These are phyloP conservation scores for Aureobasidium mangrovei DNA, from an alignment of 2,329 filamentous ascomycete species.

Conservation along the genomic window DNA sequence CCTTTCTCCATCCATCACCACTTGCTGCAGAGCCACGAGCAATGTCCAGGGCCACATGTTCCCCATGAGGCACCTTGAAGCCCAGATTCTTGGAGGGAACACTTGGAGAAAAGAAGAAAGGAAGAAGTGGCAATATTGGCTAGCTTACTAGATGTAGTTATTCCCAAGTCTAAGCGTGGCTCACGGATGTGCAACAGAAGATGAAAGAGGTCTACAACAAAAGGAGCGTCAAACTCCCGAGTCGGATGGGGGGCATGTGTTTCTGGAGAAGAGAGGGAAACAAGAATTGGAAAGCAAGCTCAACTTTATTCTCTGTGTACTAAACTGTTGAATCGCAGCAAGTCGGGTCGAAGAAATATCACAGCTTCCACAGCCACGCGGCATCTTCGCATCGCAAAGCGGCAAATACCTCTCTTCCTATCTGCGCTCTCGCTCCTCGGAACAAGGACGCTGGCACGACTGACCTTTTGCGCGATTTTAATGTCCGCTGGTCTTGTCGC, in stretches of 20 bases:
- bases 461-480: background rate
- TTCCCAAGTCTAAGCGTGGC: too few relatives aligned
- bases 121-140: background rate
- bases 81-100: background rate
- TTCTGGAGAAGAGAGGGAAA: background rate
- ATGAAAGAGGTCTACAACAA: too few relatives aligned
- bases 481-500: background rate
- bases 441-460: background rate
- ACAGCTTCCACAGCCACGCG: background rate
- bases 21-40: too few relatives aligned
- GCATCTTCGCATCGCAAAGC: background rate
- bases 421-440: background rate
- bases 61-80: too few relatives aligned
- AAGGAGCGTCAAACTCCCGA: too few relatives aligned
- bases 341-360: background rate
- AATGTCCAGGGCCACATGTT: too few relatives aligned
- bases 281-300: background rate
- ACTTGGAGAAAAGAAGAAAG: background rate
- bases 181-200: too few relatives aligned
- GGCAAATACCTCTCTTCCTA: background rate
- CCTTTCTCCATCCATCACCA: too few relatives aligned
- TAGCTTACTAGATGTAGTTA: too few relatives aligned
- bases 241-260: too few relatives aligned
- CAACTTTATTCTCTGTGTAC: constrained; percentile 1
- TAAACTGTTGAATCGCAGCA: constrained; percentile 1